These are phyloP conservation scores for Nannizziopsis barbatae DNA, from an alignment of 2,329 filamentous ascomycete species.

Conservation along the genomic window DNA sequence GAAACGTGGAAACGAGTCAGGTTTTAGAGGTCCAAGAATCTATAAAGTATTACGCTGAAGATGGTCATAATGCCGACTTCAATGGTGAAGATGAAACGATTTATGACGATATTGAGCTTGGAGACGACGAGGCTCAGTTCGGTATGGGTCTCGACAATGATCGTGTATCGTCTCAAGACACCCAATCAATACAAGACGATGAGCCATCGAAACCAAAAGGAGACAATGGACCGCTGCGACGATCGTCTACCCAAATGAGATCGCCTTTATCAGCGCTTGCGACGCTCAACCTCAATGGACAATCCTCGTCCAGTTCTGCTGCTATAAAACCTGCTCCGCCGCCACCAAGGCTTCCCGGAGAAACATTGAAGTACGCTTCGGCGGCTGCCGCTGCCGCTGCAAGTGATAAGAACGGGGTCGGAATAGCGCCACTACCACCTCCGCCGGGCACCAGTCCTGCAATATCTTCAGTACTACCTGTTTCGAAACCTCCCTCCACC, in stretches of 20 bases:
- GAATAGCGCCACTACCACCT: conserved; percentile 85
- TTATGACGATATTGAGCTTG: conserved; percentile 86
- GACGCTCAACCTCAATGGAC: conserved; percentile 59
- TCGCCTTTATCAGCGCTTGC: conserved; percentile 87
- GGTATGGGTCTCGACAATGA: conserved; percentile 74
- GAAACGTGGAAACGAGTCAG: conserved; percentile 73
- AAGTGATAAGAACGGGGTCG: conserved; percentile 75
- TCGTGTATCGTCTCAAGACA: conserved; percentile 86
- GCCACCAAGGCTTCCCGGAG: conserved; percentile 72
- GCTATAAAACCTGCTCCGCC: conserved; percentile 87
- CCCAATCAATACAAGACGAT: conserved; percentile 84
- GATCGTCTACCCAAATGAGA: conserved; percentile 83
- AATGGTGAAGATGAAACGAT: conserved; percentile 79
- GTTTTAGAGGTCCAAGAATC: conserved; percentile 81
- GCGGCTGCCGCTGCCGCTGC: conserved; percentile 88
- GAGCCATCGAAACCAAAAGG: conserved; percentile 55
- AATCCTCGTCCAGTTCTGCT: conserved; percentile 40
- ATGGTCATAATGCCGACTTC: conserved; percentile 79
- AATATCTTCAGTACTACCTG: conserved; percentile 40
- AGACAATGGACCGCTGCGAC: conserved; percentile 51
- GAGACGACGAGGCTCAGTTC: conserved; percentile 81
- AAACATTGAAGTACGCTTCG: conserved; percentile 92
- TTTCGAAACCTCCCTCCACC: conserved; percentile 46
- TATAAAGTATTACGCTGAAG: conserved; percentile 90
- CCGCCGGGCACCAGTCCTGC: conserved; percentile 56